A percentile compares a stretch with the other conserved stretches of the same genome.
phyloP scores from a whole-genome alignment of 305 asterid species.

The Salvia sclarea region DNA sequence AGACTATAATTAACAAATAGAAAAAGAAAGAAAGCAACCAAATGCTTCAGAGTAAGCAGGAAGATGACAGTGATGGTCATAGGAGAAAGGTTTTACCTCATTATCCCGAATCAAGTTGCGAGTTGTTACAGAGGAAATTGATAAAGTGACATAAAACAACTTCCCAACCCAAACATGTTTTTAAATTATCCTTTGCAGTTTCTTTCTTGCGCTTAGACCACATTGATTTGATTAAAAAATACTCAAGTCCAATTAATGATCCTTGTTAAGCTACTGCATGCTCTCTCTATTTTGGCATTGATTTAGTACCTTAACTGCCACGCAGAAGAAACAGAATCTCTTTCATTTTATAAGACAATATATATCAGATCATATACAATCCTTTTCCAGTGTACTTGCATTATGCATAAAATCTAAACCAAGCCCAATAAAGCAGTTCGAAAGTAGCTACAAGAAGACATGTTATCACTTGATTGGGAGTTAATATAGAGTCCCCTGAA shows the following conservation, averaged over 20 bases:
- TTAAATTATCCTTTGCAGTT: not conserved
- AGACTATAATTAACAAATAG: not conserved
- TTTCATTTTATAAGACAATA: too few relatives aligned
- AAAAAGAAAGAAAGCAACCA: not conserved
- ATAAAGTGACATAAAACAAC: not conserved
- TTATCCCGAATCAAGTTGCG: not conserved
- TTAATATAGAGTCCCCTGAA: not conserved
- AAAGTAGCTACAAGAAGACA: not conserved
- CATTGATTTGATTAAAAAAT: not conserved
- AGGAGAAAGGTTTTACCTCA: not conserved
- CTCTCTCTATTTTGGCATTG: not conserved
- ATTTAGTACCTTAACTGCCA: conserved; percentile 13
- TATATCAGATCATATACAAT: not conserved
- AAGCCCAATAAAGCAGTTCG: not conserved
- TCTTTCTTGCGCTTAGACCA: not conserved
- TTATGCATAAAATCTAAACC: not conserved
- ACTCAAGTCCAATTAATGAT: not conserved
- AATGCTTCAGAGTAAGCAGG: not conserved
- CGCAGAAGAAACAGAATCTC: conserved; percentile 15
- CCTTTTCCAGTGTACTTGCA: not conserved
- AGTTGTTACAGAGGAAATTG: not conserved
- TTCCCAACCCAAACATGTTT: not conserved
- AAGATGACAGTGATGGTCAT: not conserved
- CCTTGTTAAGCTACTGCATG: not conserved
- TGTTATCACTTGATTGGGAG: not conserved